These are phyloP conservation scores for Sugiyamaella lignohabitans DNA, from an alignment of 805 yeast genomes.

Conservation along the genomic window DNA sequence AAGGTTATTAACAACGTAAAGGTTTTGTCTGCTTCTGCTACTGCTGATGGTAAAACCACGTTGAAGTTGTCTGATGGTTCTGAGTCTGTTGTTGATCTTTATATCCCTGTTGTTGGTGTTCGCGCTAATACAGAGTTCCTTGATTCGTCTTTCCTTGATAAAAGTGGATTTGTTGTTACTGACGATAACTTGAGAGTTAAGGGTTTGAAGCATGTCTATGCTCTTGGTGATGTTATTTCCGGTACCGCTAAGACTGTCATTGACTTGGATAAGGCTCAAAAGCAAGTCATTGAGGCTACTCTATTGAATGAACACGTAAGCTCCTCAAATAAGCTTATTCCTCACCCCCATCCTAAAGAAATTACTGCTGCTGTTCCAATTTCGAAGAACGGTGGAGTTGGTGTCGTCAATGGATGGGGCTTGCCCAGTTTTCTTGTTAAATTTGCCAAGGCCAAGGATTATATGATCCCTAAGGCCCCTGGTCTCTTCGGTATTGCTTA, in stretches of 20 bases:
- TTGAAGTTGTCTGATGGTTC: constrained; percentile 15
- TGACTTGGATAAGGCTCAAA: constrained; percentile 13
- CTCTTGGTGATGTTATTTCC: constrained; percentile 19
- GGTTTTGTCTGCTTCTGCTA: constrained; percentile 1
- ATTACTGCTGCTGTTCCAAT: constrained; percentile 16
- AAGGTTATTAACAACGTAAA: constrained; percentile 12
- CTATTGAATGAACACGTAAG: constrained; percentile 14
- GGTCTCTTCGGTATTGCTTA: background rate
- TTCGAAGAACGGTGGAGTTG: constrained; percentile 19
- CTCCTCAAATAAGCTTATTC: background rate
- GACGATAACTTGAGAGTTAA: constrained; percentile 16
- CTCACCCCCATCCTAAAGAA: constrained; percentile 3
- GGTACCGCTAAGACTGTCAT: constrained; percentile 5
- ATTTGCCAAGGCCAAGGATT: constrained; percentile 14
- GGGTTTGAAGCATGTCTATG: constrained; percentile 12
- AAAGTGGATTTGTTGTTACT: constrained; percentile 11
- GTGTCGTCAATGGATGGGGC: constrained; percentile 16
- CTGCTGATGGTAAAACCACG: constrained; percentile 5
- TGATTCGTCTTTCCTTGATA: constrained; percentile 5
- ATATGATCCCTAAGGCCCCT: constrained; percentile 11
- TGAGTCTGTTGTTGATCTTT: constrained; percentile 9
- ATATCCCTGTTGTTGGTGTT: constrained; percentile 15
- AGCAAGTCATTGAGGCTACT: constrained; percentile 11
- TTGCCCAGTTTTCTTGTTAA: constrained; percentile 19
- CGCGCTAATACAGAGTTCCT: constrained; percentile 19